Evolutionary conservation across 768 basidiomycete genomes (phyloP).

Genomic region (Agrocybe pediades): DNA sequence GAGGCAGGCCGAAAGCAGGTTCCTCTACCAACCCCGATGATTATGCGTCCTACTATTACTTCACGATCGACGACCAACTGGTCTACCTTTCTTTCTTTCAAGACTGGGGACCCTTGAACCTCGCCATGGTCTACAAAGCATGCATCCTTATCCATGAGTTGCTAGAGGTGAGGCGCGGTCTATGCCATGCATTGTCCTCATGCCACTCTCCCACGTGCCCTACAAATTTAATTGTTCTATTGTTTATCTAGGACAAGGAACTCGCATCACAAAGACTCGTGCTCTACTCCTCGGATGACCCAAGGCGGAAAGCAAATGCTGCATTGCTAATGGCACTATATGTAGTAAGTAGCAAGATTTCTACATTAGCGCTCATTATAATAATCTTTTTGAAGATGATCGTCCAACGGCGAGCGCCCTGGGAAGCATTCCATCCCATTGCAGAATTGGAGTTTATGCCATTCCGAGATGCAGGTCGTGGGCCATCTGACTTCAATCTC

Average conservation of each 20-base stretch:
- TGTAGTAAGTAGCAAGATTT: conserved; percentile 55
- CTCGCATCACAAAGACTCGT: conserved; percentile 75
- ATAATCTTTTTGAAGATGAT: conserved; percentile 68
- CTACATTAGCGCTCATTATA: conserved; percentile 3
- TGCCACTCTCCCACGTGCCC: conserved; percentile 41
- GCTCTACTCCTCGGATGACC: conserved; percentile 86
- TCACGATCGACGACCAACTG: conserved; percentile 91
- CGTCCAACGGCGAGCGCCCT: conserved; percentile 84
- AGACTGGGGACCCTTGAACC: conserved; percentile 91
- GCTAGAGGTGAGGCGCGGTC: conserved; percentile 58
- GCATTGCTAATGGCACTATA: conserved; percentile 94
- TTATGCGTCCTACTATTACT: conserved; percentile 80
- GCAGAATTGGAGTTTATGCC: conserved; percentile 92
- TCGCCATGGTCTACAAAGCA: conserved; percentile 91
- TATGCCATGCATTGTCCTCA: conserved; percentile 28
- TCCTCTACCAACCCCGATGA: conserved; percentile 72
- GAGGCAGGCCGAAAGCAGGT: conserved; percentile 59
- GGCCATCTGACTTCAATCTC: conserved; percentile 90
- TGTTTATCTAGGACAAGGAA: conserved; percentile 63
- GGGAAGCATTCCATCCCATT: conserved; percentile 94
- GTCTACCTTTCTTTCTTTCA: conserved; percentile 93
- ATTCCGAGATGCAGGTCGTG: conserved; percentile 94
- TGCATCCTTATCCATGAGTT: conserved; percentile 92
- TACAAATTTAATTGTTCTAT: conserved; percentile 14
- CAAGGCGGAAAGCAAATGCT: conserved; percentile 89